Conservation (phyloP, 495 filamentous ascomycete genomes). For the Neurospora cerealis region DNA sequence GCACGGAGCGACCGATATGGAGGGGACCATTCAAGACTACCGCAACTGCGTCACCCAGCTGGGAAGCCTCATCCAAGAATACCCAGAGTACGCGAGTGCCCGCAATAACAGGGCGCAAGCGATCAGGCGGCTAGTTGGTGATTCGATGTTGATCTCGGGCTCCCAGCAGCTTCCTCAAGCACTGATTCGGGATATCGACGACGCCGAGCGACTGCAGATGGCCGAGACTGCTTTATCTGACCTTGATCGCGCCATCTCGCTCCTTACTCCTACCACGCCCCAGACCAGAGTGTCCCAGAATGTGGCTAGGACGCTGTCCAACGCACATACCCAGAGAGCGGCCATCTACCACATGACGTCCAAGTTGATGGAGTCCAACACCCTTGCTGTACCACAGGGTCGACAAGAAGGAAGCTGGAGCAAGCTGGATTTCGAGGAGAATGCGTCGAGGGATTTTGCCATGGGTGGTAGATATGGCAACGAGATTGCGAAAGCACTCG, state of each 20-base stretch:
- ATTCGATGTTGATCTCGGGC: constrained; percentile 30
- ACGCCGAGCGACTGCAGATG: constrained; percentile 21
- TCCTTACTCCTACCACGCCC: constrained; percentile 47
- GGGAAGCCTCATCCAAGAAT: constrained; percentile 40
- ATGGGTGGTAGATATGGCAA: constrained; percentile 70
- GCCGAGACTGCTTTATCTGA: constrained; percentile 44
- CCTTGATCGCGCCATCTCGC: constrained; percentile 53
- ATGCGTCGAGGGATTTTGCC: constrained; percentile 64
- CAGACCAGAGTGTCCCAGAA: constrained; percentile 45
- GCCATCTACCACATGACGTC: constrained; percentile 58
- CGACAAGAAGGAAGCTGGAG: constrained; percentile 33
- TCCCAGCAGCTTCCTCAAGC: constrained; percentile 12
- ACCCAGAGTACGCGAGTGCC: constrained; percentile 63
- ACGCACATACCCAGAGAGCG: constrained; percentile 68
- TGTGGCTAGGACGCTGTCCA: constrained; percentile 53
- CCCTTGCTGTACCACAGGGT: constrained; percentile 16
- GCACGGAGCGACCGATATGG: constrained; percentile 6
- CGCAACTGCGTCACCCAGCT: constrained; percentile 34
- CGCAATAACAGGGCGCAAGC: constrained; percentile 72
- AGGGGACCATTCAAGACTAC: constrained; percentile 25
- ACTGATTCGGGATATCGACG: constrained; percentile 19
- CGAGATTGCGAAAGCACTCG: constrained; percentile 62
- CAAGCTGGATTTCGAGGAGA: constrained; percentile 54
- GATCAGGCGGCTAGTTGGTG: constrained; percentile 48
- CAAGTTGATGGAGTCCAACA: constrained; percentile 28